Evolutionary conservation across 2,329 filamentous ascomycete genomes (phyloP), one percentile per base, ranked within the genome.

Genomic region (Verticillium albo-atrum): DNA sequence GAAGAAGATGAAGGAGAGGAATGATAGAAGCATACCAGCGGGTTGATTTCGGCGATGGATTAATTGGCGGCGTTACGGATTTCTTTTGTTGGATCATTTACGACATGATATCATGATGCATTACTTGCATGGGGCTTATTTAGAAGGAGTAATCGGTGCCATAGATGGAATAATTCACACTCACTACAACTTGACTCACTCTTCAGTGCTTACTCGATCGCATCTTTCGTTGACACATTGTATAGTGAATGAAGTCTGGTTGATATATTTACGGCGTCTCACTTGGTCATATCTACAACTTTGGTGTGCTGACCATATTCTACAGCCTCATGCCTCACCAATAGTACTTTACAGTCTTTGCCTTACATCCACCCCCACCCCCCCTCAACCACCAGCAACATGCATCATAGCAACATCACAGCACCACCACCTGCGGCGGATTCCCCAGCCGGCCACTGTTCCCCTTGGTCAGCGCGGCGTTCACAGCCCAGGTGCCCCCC

Each of bases 381-480:
- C n/a, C n/a, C n/a, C n/a, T n/a, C n/a, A n/a, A n/a, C n/a, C n/a
- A n/a, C n/a, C n/a, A n/a, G n/a, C n/a, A n/a, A 34, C 32, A 5
- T 32, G 30, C 30, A 32, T 32, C 1, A 9, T 32, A 2, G 37
- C 9, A 3, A 32, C 35, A 9, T 66, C 62, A 75, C 58, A 77
- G 26, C 47, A 74, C 70, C n/a, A 77, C 69, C 4, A 77, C 70
- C 57, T 72, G 68, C 4, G 70, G 67, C 37, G 65, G 72, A 56
- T 75, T 80, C 28, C 75, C 77, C 47, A 82, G 68, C 62, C 73
- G 78, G 2, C 81, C 81, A 1, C 81, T 79, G 60, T 80, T 81
- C 12, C 81, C 79, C 63, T 81, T 73, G 75, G 84, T 82, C 66
- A 85, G 82, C 1, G 77, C 79, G 1, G 83, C 83, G 64, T 87